phyloP scores from a whole-genome alignment of 495 filamentous ascomycete species.

The Aspergillus nanangensis region DNA sequence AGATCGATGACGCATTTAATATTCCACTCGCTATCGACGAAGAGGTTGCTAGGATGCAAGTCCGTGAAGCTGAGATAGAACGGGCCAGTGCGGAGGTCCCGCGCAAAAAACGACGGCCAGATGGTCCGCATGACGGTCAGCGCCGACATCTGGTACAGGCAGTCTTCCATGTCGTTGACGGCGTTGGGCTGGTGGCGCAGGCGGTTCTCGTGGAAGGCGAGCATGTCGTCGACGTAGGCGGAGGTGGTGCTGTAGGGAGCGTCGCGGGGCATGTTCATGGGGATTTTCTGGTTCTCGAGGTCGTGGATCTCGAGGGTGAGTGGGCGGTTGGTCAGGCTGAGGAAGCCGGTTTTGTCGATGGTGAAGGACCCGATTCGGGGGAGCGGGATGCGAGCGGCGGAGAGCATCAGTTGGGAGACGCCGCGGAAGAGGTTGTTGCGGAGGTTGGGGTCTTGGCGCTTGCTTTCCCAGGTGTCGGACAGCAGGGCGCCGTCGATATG shows the following conservation, averaged over 20 bases:
- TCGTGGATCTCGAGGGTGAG: slow-evolving; percentile 18
- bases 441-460: slow-evolving; percentile 12
- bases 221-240: slow-evolving; percentile 27
- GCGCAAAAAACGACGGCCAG: slow-evolving; percentile 19
- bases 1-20: slow-evolving; percentile 28
- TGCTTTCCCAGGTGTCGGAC: slow-evolving; percentile 22
- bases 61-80: slow-evolving; percentile 24
- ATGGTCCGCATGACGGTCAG: slow-evolving; percentile 24
- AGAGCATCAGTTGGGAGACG: slow-evolving; percentile 24
- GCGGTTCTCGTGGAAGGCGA: slow-evolving; percentile 26
- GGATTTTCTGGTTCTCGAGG: slow-evolving; percentile 35
- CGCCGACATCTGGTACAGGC: slow-evolving; percentile 21
- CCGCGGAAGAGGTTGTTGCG: slow-evolving; percentile 25
- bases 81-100: slow-evolving; percentile 17
- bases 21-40: slow-evolving; percentile 23
- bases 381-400: slow-evolving; percentile 21
- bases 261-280: slow-evolving; percentile 23
- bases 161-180: slow-evolving; percentile 21
- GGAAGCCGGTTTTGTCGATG: slow-evolving; percentile 18
- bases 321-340: slow-evolving; percentile 28
- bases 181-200: slow-evolving; percentile 31
- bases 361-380: slow-evolving; percentile 33
- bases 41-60: slow-evolving; percentile 28
- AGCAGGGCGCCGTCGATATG: slow-evolving; percentile 32
- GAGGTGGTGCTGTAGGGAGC: slow-evolving; percentile 25